These are phyloP conservation scores for Arthroderma uncinatum DNA, from an alignment of 2,329 filamentous ascomycete genomes.

Conservation along the genomic window DNA sequence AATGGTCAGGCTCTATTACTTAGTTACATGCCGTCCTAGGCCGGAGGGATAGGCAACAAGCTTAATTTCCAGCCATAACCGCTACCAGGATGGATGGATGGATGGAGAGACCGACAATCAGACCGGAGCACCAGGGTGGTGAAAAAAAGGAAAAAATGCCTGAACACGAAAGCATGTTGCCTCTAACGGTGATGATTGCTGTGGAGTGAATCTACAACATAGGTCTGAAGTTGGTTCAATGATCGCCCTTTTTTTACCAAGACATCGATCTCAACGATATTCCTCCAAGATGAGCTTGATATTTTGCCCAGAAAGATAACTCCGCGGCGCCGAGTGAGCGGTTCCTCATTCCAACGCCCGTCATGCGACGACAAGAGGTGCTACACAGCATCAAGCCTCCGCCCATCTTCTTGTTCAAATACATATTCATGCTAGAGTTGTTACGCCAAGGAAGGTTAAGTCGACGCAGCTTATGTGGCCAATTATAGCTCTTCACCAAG, in stretches of 20 bases:
- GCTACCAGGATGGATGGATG: conserved; percentile 2
- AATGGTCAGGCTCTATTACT: not conserved
- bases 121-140: not conserved
- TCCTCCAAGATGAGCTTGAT: conserved; percentile 1
- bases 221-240: not conserved
- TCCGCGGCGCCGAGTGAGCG: not conserved
- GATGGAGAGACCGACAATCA: not conserved
- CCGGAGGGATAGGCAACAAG: conserved; percentile 2
- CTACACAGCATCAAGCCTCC: not conserved
- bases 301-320: not conserved
- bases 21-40: conserved; percentile 1
- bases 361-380: not conserved
- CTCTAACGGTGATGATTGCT: not conserved
- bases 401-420: not conserved
- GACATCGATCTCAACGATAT: not conserved
- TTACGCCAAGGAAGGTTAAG: conserved; percentile 5
- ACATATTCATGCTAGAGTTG: not conserved
- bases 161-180: not conserved
- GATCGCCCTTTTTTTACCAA: not conserved
- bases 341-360: not conserved
- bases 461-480: not conserved
- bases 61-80: conserved; percentile 5
- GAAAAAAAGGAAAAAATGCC: not conserved
- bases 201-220: not conserved
- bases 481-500: not conserved